Evolutionary conservation across 345 rosid species (phyloP), one percentile per base, ranked within the genome.

Genomic region (Linum usitatissimum): DNA sequence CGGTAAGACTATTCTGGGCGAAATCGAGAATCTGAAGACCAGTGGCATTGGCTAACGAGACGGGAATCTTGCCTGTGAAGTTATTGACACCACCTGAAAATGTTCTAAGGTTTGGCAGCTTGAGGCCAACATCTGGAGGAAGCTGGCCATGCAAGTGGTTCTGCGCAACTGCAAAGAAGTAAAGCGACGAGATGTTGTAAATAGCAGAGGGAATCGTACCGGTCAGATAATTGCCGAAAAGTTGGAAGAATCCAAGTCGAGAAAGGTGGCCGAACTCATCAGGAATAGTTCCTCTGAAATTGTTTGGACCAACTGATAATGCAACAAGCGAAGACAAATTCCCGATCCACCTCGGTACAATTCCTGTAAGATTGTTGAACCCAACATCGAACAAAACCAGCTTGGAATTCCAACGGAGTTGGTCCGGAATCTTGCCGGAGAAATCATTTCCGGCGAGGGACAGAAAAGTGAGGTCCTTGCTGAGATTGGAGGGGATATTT

Each of bases 261-360:
- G 28, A 55, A 1, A 75, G 68, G 8, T 8, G 23, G 9, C 75
- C 65, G 0, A 75, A 42, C 21, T 65, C 70, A 38, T 39, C 19
- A 0, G 80, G 80, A 20, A 73, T 61, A 23, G 9, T 68, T 34
- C 75, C 79, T 2, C 0, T 9, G 0, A 75, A 60, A 5, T 13
- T 36, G 45, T 67, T 75, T 34, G 0, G 0, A 0, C 15, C 0
- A 14, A 69, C 59, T 30, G 17, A 9, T 4, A 76, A 42, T 9
- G 0, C 5, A 18, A 13, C 0, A 8, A 72, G 64, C 55, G 73
- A 65, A 36, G 76, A 69, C 9, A 69, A 30, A 30, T 76, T 76
- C 3, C 76, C 76, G 12, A 69, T 60, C 77, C 77, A 69, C 53
- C 61, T 4, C 40, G 77, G 75, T 54, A 71, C 40, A 17, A 6